Evolutionary conservation across 495 filamentous ascomycete genomes (phyloP), one percentile per base, ranked within the genome.

Genomic region (Penicillium nucicola): DNA sequence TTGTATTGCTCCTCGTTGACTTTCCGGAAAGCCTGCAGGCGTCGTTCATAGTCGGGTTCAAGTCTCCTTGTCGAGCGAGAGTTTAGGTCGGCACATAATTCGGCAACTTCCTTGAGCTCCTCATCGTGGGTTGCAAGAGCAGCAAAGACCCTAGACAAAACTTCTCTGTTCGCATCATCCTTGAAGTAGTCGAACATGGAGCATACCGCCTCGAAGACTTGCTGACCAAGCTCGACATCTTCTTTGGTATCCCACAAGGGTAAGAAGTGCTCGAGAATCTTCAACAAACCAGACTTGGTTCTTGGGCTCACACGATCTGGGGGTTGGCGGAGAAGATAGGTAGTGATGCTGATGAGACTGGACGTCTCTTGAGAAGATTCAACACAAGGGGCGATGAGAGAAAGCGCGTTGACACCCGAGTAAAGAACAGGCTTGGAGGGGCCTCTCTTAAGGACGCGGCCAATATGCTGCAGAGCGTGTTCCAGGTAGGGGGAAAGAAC

Each of bases 141-240:
- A 19, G 69, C 66, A 15, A 97, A 69, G 11, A 96, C 86, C 44
- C 80, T 74, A 18, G 86, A 85, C 18, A 97, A 68, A 0, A 84
- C 75, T 49, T 84, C 72, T 47, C 93, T 77, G 59, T 87, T 92
- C 20, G 72, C 60, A 34, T 84, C 81, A 60, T 96, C 91, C 55
- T 82, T 86, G 75, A 96, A 95, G 65, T 85, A 95, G 34, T 87
- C 86, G 49, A 95, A 97, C 38, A 95, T 74, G 0, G 88, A 84
- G 10, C 84, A 82, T 3, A 89, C 67, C 0, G 84, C 88, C 62
- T 70, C 81, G 76, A 58, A 93, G 42, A 55, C 77, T 6, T 69
- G 62, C 30, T 84, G 72, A 45, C 65, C 63, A 34, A 76, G 67
- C 46, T 59, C 57, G 12, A 42, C 31, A 56, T 77, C 67, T 34